A percentile compares a stretch with the other conserved stretches of the same genome.
Evolutionary conservation across 2,329 filamentous ascomycete genomes (phyloP).

Genomic region (Aspergillus sp.): DNA sequence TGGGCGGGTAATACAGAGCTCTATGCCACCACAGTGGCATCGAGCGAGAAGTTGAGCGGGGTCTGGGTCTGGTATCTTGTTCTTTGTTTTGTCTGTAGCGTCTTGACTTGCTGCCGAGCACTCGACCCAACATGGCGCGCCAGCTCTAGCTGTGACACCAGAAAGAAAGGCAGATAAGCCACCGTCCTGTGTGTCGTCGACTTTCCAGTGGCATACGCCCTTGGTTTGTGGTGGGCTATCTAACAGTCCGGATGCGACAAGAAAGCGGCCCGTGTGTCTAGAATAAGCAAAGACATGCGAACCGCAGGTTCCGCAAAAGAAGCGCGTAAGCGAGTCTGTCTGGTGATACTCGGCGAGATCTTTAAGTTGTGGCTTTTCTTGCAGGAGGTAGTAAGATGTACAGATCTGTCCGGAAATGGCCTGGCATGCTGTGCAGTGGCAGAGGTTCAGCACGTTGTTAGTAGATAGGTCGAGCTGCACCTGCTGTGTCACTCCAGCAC

Average conservation of each 20-base stretch:
- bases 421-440: constrained; percentile 55
- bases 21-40: constrained; percentile 58
- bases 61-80: constrained; percentile 5
- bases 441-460: constrained; percentile 39
- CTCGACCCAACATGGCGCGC: constrained; percentile 22
- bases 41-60: constrained; percentile 40
- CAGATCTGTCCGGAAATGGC: constrained; percentile 49
- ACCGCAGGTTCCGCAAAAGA: constrained; percentile 54
- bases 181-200: constrained; percentile 28
- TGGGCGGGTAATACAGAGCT: constrained; percentile 59
- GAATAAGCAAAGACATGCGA: constrained; percentile 41
- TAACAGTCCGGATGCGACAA: constrained; percentile 36
- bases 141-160: constrained; percentile 15
- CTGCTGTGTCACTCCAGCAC: constrained; percentile 24
- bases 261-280: constrained; percentile 23
- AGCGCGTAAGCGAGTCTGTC: constrained; percentile 43
- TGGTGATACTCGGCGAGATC: constrained; percentile 46
- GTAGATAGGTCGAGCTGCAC: constrained; percentile 23
- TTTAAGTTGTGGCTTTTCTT: constrained; percentile 33
- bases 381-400: constrained; percentile 45
- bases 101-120: constrained; percentile 1
- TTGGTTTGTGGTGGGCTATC: constrained; percentile 19
- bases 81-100: not conserved
- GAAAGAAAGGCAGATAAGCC: constrained; percentile 29
- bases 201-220: constrained; percentile 29